These are phyloP conservation scores for Camellia lanceoleosa DNA, from an alignment of 148 eudicot species.

Conservation along the genomic window DNA sequence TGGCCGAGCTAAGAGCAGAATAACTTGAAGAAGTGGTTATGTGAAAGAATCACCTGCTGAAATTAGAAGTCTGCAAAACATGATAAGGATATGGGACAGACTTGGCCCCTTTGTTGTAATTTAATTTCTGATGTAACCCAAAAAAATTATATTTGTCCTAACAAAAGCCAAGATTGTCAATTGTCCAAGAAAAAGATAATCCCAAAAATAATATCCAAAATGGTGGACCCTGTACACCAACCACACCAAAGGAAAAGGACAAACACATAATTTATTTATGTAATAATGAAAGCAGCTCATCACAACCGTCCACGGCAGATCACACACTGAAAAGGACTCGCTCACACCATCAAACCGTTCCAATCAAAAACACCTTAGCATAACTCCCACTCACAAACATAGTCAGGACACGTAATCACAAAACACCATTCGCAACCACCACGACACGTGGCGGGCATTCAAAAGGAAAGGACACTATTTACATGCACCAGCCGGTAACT, in stretches of 20 bases:
- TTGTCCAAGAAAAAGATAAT: too few species aligned
- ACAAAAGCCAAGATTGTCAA: too few species aligned
- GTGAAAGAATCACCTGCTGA: too few species aligned
- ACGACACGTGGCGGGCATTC: neutral
- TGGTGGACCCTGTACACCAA: too few species aligned
- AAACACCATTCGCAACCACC: neutral
- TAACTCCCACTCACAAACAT: neutral
- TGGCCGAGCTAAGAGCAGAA: too few species aligned
- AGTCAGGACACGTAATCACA: neutral
- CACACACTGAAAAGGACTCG: neutral
- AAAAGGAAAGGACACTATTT: conserved; percentile 6
- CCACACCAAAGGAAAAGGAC: neutral
- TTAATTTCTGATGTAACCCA: too few species aligned
- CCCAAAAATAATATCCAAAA: too few species aligned
- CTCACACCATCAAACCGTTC: neutral
- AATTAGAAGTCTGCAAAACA: too few species aligned
- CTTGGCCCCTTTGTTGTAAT: too few species aligned
- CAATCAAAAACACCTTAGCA: neutral
- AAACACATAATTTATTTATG: neutral
- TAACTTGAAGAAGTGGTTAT: too few species aligned
- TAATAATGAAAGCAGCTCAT: conserved; percentile 4
- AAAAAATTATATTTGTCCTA: too few species aligned
- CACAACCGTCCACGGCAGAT: conserved; percentile 14
- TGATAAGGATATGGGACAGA: too few species aligned
- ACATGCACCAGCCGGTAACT: neutral